These are phyloP conservation scores for Symbiodinium natans DNA, from an alignment of 73 alveolate genomes.

Conservation along the genomic window DNA sequence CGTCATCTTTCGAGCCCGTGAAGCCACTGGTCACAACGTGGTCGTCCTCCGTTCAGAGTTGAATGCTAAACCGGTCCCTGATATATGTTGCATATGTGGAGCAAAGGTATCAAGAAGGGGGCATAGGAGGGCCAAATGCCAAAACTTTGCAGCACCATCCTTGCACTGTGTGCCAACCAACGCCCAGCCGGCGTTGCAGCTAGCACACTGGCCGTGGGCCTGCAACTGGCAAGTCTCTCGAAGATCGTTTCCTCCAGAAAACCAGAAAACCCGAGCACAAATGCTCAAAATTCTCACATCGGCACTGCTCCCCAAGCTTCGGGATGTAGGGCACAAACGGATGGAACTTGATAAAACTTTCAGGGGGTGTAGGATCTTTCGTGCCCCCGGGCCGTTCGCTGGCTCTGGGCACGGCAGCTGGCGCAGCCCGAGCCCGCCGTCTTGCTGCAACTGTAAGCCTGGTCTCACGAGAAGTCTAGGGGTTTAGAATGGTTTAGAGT, in stretches of 20 bases:
- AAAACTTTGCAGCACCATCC: not conserved
- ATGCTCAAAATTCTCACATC: too few species aligned
- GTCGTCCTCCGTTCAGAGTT: not conserved
- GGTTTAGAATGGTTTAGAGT: too few species aligned
- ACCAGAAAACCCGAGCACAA: too few species aligned
- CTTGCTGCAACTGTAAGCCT: conserved; percentile 61
- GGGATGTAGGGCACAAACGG: too few species aligned
- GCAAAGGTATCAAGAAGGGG: too few species aligned
- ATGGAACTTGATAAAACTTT: too few species aligned
- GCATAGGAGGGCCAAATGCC: too few species aligned
- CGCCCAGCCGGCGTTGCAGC: conserved; percentile 73
- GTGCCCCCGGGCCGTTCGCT: conserved; percentile 48
- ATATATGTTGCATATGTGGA: too few species aligned
- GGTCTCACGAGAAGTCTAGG: too few species aligned
- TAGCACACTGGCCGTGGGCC: conserved; percentile 53
- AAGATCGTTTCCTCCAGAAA: too few species aligned
- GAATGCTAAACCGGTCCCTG: not conserved
- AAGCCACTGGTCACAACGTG: not conserved
- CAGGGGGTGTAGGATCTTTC: too few species aligned
- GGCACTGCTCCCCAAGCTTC: too few species aligned
- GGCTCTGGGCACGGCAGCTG: conserved; percentile 40
- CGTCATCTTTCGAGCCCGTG: not conserved
- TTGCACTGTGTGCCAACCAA: conserved; percentile 43
- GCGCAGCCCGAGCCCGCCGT: conserved; percentile 20
- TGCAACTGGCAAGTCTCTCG: not conserved